Evolutionary conservation across 2,329 filamentous ascomycete genomes (phyloP).

Genomic region (Cercospora nicotianae): DNA sequence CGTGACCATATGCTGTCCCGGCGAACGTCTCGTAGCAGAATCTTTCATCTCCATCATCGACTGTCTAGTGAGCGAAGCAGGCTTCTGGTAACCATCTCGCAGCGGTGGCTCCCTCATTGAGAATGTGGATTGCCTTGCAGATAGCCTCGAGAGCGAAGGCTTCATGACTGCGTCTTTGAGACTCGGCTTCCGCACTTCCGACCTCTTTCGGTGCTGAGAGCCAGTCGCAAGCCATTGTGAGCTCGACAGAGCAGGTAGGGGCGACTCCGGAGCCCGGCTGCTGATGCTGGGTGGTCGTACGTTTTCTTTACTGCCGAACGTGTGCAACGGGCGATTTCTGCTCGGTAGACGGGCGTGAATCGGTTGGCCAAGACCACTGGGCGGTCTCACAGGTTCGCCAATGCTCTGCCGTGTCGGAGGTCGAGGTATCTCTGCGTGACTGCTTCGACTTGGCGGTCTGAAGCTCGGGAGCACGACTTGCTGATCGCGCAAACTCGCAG

Average conservation of each 20-base stretch:
- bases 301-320: constrained; percentile 9
- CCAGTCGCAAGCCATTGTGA: constrained; percentile 37
- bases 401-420: constrained; percentile 2
- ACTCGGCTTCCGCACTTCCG: constrained; percentile 12
- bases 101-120: neutral
- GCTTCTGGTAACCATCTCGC: neutral
- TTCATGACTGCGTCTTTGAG: constrained; percentile 16
- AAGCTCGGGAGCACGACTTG: neutral
- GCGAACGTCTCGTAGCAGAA: constrained; percentile 16
- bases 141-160: constrained; percentile 6
- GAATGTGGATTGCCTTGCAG: neutral
- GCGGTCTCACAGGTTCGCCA: neutral
- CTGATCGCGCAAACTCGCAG: constrained; percentile 18
- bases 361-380: neutral
- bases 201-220: constrained; percentile 10
- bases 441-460: constrained; percentile 5
- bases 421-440: constrained; percentile 2
- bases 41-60: constrained; percentile 12
- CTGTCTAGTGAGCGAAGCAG: neutral
- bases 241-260: constrained; percentile 32
- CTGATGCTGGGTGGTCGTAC: neutral
- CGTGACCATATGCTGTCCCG: constrained; percentile 34
- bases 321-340: neutral
- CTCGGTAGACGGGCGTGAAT: constrained; percentile 14
- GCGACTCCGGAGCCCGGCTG: constrained; percentile 12